Conservation (phyloP, 1,284 basidiomycete genomes). For the Austropuccinia psidii region DNA sequence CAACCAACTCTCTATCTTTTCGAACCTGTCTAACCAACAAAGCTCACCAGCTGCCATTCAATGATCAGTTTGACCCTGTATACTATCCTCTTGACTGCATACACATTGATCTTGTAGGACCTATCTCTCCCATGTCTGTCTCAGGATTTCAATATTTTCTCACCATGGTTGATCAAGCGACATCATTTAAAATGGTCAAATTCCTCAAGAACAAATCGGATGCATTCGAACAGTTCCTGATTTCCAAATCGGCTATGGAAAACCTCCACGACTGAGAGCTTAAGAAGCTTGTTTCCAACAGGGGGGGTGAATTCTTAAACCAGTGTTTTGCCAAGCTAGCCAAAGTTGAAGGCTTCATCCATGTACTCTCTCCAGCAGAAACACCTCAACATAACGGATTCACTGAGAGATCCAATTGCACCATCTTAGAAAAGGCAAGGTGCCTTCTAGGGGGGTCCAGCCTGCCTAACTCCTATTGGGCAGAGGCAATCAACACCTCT, state of each 20-base stretch:
- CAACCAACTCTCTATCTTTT: background rate
- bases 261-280: background rate
- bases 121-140: background rate
- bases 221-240: background rate
- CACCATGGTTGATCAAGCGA: background rate
- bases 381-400: conserved; percentile 47
- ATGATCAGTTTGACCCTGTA: background rate
- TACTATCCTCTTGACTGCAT: background rate
- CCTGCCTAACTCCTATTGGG: conserved; percentile 47
- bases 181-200: background rate
- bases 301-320: conserved; percentile 45
- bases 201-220: conserved; percentile 3
- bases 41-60: background rate
- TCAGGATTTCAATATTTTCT: background rate
- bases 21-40: background rate
- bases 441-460: conserved; percentile 43
- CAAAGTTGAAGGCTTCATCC: conserved; percentile 43
- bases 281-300: conserved; percentile 41
- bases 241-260: background rate
- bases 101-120: conserved; percentile 4
- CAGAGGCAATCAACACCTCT: conserved; percentile 44
- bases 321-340: conserved; percentile 43
- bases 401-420: conserved; percentile 44
- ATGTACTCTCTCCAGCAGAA: conserved; percentile 48
- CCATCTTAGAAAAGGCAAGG: conserved; percentile 42